phyloP scores from a whole-genome alignment of 2,329 filamentous ascomycete species.

The Microcyclosporella mali region DNA sequence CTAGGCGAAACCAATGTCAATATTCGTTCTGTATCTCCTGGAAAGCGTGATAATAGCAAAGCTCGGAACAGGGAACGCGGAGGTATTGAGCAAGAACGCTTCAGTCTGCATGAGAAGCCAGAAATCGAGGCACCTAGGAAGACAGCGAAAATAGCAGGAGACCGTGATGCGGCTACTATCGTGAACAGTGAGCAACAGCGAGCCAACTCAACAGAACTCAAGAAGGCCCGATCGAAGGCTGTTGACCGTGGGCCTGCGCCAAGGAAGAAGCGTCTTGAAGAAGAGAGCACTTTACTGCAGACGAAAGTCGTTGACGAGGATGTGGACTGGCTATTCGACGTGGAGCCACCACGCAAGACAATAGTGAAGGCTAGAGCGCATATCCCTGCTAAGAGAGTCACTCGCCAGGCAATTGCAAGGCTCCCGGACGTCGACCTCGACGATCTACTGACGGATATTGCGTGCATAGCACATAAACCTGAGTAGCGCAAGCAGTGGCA shows the following conservation, averaged over 20 bases:
- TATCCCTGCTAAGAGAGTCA: background rate
- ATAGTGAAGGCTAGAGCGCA: background rate
- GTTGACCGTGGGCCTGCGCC: background rate
- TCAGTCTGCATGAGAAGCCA: background rate
- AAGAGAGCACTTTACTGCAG: background rate
- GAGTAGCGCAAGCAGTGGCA: too few species aligned
- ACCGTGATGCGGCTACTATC: too few species aligned
- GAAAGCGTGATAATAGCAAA: conserved; percentile 1
- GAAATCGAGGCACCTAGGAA: background rate
- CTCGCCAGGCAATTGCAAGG: conserved; percentile 1
- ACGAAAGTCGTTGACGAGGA: too few species aligned
- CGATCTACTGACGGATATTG: conserved; percentile 25
- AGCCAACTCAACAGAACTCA: background rate
- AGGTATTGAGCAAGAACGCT: background rate
- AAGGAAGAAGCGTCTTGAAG: too few species aligned
- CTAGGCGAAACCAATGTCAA: conserved; percentile 12
- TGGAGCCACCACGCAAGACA: background rate
- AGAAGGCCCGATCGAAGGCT: background rate
- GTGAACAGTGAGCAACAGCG: background rate
- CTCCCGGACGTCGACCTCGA: conserved; percentile 20
- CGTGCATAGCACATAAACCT: background rate
- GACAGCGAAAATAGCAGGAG: background rate
- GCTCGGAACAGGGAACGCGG: too few species aligned
- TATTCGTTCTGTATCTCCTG: conserved; percentile 3
- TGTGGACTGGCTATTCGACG: conserved; percentile 24